Evolutionary conservation across 345 rosid genomes (phyloP), one percentile per base, ranked within the genome.

Genomic region (Brassica juncea): DNA sequence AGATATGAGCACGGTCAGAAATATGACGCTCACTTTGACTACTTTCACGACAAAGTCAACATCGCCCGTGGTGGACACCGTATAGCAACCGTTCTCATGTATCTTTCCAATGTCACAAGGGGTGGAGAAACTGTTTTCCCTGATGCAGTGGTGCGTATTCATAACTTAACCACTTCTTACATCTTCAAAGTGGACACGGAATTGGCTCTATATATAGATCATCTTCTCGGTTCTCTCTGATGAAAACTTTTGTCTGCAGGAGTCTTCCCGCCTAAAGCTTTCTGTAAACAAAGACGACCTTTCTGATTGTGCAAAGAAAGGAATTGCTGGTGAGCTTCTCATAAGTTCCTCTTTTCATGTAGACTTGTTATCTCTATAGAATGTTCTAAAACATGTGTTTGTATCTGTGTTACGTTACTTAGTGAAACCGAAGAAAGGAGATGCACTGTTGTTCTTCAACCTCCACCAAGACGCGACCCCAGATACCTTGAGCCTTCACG

Each of bases 91-190:
- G 91, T 94, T 59, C 93, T 94, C 65, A 79, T 94, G 98, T 94
- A 94, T 88, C 96, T 94, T 23, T 81, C 91, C 68, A 86, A 91
- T 84, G 99, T 94, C 71, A 85, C 75, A 64, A 89, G 92, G 86
- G 99, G 99, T 12, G 99, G 99, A 31, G 99, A 94, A 87, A 94
- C 96, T 64, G 97, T 92, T 61, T 94, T 92, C 83, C 99, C 97
- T 21, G 75, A 71, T 49, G 97, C 99, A 1, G 91, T 89, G 97
- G 99, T 94, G 77, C 72, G 89, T 83, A 67, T 52, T 1, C 57
- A 68, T 52, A 28, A n/a, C 32, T 3, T 16, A 35, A 55, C 47
- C 23, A 21, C 23, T 21, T 21, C 23, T 21, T 21, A 21, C 23
- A 21, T 21, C 23, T 21, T 21, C 23, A 21, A 0, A 21, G 23